Base-by-base conservation (phyloP, 768 basidiomycete species). In the Daedalea quercina region DNA sequence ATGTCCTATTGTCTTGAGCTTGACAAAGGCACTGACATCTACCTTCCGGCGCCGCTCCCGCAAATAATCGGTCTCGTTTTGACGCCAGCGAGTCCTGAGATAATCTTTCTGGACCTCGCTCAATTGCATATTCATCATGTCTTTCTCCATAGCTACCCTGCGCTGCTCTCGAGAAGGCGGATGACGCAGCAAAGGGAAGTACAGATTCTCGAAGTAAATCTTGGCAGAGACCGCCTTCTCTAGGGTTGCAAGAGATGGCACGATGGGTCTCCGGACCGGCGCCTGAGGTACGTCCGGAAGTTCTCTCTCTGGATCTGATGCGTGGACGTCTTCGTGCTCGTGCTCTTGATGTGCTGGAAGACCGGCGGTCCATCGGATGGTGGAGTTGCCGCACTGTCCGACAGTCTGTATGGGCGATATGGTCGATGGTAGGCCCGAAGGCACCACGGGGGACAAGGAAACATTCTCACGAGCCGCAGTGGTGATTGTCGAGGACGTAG, bases 1-100 rank as follows among this genome's bases (percentile, higher is more conserved):
- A 67, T 96, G 92, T 33, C 94, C 94, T 64, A 96, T 94, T 46
- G 90, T 92, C 76, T 95, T 90, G 57, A 97, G 78, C 69, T 87
- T 88, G 60, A 82, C 76, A 70, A 97, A 97, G 25, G 87, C 87
- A 60, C 81, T 87, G 46, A 81, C 85, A 62, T 89, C 85, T 22
- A 97, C 86, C 69, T 87, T 90, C 47, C 77, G 77, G 62, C 94
- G 78, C 54, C 82, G 76, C 59, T 93, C 91, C 47, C 94, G 83
- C 63, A 97, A 76, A 67, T 94, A 87, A 47, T 89, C 85, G 2
- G 87, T 91, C 75, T 98, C 95, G 64, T 93, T 92, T 71, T 84
- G 78, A 41, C 77, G 74, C 91, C 91, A 92, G 25, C 84, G 83
- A 42, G 76, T 74, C 54, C 94, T 78, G 33, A 93, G 69, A 44